Evolutionary conservation across 2,329 filamentous ascomycete species (phyloP).

Genomic region (Aspergillus sp.): DNA sequence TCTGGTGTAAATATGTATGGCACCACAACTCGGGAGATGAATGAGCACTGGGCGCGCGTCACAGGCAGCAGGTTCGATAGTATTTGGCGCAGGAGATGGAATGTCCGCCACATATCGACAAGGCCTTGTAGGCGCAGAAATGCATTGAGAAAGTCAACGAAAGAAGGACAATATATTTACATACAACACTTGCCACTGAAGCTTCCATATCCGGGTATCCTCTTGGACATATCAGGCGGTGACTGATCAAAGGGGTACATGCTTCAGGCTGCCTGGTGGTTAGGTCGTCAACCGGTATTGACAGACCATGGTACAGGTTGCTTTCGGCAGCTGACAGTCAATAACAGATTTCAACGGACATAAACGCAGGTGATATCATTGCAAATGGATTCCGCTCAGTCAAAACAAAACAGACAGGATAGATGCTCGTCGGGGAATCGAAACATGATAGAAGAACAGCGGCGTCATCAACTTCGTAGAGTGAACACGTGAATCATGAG

Average conservation of each 20-base stretch:
- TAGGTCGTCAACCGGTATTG: neutral
- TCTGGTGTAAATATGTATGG: neutral
- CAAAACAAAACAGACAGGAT: slow-evolving; percentile 10
- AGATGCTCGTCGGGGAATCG: slow-evolving; percentile 35
- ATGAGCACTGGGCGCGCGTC: neutral
- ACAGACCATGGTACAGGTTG: neutral
- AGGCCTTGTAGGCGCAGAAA: neutral
- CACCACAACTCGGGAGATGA: neutral
- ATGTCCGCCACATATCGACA: neutral
- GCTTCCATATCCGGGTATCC: neutral
- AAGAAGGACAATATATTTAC: neutral
- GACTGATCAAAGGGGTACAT: neutral
- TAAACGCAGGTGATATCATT: neutral
- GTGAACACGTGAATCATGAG: slow-evolving; percentile 14
- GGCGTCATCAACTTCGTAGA: slow-evolving; percentile 17
- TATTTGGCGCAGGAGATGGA: neutral
- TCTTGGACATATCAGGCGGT: neutral
- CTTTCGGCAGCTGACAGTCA: neutral
- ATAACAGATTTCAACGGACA: neutral
- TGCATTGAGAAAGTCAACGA: neutral
- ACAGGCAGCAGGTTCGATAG: neutral
- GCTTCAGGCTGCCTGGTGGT: neutral
- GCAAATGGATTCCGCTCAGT: neutral
- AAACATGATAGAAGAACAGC: slow-evolving; percentile 26
- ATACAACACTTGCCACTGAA: neutral